phyloP scores from a whole-genome alignment of 331 rosid genomes.

The Saraca asoca region DNA sequence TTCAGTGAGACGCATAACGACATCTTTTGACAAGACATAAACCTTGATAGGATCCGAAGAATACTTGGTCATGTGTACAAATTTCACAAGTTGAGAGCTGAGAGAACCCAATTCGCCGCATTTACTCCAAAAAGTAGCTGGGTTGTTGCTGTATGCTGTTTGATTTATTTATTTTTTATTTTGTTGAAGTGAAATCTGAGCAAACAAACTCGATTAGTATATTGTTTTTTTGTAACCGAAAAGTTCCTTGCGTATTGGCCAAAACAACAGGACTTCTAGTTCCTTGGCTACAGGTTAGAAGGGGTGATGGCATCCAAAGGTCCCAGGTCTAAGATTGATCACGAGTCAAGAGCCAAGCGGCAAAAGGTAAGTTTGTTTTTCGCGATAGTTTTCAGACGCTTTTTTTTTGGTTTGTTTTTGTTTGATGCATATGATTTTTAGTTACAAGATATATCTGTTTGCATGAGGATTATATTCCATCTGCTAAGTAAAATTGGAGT shows the following conservation, averaged over 20 bases:
- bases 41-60: too few species aligned
- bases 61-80: too few species aligned
- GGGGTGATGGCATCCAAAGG: conserved; percentile 84
- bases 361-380: conserved; percentile 67
- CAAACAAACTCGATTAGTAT: too few species aligned
- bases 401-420: not conserved
- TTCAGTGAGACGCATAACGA: too few species aligned
- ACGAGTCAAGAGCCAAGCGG: conserved; percentile 75
- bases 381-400: not conserved
- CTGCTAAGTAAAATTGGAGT: conserved; percentile 12
- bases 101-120: too few species aligned
- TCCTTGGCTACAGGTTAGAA: conserved; percentile 8
- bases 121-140: too few species aligned
- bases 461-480: not conserved
- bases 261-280: conserved; percentile 29
- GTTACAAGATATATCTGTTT: not conserved
- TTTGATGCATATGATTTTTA: not conserved
- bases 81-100: too few species aligned
- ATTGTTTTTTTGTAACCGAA: not conserved
- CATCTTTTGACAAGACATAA: too few species aligned
- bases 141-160: too few species aligned
- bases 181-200: too few species aligned
- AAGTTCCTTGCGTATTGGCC: not conserved
- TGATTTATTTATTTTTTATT: too few species aligned
- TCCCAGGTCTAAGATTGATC: conserved; percentile 80